These are phyloP conservation scores for Phoenix dactylifera DNA, from an alignment of 176 grass and related monocot species.

Conservation along the genomic window DNA sequence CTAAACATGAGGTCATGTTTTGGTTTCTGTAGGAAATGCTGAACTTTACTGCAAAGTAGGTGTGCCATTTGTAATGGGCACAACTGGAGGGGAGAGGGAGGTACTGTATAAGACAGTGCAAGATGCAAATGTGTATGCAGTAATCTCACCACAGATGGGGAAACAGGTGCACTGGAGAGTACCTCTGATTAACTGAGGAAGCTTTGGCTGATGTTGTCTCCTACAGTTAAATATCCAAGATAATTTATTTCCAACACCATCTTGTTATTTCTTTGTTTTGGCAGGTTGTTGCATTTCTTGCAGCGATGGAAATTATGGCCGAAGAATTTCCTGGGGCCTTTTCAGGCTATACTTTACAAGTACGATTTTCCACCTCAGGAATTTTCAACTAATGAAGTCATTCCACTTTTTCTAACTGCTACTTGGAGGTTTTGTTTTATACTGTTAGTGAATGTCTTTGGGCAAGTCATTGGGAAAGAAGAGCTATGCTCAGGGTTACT, in stretches of 20 bases:
- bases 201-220: too few species aligned
- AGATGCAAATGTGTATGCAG: slow-evolving; percentile 65
- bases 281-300: slow-evolving; percentile 87
- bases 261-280: slow-evolving; percentile 12
- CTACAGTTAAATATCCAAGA: too few species aligned
- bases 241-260: too few species aligned
- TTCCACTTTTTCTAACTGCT: too few species aligned
- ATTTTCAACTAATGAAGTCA: too few species aligned
- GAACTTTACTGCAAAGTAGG: slow-evolving; percentile 89
- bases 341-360: slow-evolving; percentile 59
- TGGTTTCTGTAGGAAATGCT: slow-evolving; percentile 46
- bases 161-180: slow-evolving; percentile 39
- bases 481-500: too few species aligned
- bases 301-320: slow-evolving; percentile 55
- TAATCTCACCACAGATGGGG: slow-evolving; percentile 94
- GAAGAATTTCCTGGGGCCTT: slow-evolving; percentile 69
- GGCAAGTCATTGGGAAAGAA: too few species aligned
- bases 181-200: too few species aligned
- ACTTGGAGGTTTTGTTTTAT: too few species aligned
- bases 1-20: neutral
- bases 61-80: slow-evolving; percentile 94
- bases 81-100: slow-evolving; percentile 66
- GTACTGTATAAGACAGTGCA: slow-evolving; percentile 62
- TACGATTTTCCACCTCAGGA: neutral
- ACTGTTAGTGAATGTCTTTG: too few species aligned